Conservation (phyloP, 2,329 filamentous ascomycete genomes). For the Pestalotiopsis fici region DNA sequence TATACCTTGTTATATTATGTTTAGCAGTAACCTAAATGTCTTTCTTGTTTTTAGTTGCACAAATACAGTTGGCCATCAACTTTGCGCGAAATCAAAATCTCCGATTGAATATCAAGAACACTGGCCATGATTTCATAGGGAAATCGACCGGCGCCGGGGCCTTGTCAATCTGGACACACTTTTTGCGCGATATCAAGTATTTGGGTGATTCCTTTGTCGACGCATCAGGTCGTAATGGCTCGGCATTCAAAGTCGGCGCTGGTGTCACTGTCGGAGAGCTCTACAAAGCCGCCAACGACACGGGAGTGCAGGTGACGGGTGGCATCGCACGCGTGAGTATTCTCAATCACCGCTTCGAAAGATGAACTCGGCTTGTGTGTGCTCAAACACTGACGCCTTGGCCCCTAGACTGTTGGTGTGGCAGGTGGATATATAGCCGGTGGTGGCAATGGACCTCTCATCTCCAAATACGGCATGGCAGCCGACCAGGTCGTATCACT, state of each 20-base stretch:
- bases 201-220: conserved; percentile 22
- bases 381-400: background rate
- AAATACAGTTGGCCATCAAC: conserved; percentile 44
- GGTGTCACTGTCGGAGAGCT: conserved; percentile 54
- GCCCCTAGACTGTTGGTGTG: conserved; percentile 43
- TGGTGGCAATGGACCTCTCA: conserved; percentile 53
- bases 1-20: background rate
- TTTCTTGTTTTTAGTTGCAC: conserved; percentile 21
- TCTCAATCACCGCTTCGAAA: background rate
- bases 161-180: conserved; percentile 35
- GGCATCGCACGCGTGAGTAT: conserved; percentile 40
- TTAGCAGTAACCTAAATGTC: background rate
- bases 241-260: conserved; percentile 54
- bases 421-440: conserved; percentile 43
- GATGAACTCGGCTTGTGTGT: background rate
- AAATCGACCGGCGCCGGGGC: conserved; percentile 35
- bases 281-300: conserved; percentile 46
- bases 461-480: conserved; percentile 44
- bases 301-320: conserved; percentile 48
- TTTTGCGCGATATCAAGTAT: conserved; percentile 29
- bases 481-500: conserved; percentile 50
- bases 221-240: conserved; percentile 27
- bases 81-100: conserved; percentile 45
- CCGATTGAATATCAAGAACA: conserved; percentile 50
- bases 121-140: conserved; percentile 49